These are phyloP conservation scores for Lotus japonicus DNA, from an alignment of 306 rosid genomes.

Conservation along the genomic window DNA sequence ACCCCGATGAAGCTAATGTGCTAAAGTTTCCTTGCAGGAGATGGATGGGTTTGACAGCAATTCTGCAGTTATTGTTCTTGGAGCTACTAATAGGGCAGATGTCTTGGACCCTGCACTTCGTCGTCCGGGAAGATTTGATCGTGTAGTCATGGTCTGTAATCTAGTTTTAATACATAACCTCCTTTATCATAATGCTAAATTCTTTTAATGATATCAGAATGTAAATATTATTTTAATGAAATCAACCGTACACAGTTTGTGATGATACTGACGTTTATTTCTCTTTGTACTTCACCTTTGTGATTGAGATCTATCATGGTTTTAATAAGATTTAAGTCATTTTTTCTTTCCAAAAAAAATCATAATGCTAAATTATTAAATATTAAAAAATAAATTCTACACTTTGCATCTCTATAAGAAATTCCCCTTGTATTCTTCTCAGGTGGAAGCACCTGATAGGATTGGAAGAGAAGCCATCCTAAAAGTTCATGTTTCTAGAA, in stretches of 20 bases:
- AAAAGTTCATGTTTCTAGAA: slow-evolving; percentile 77
- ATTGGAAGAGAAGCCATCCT: slow-evolving; percentile 83
- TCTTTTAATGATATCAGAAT: no score
- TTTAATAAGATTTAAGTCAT: no score
- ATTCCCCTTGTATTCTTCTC: neutral
- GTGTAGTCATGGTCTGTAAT: slow-evolving; percentile 79
- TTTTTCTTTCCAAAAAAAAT: no score
- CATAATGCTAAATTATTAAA: slow-evolving; percentile 10
- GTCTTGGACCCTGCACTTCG: slow-evolving; percentile 97
- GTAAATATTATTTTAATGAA: no score
- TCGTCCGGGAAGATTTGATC: slow-evolving; percentile 98
- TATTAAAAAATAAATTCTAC: neutral
- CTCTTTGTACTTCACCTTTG: no score
- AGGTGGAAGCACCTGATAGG: slow-evolving; percentile 97
- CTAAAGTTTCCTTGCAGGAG: slow-evolving; percentile 54
- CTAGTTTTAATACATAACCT: slow-evolving; percentile 11
- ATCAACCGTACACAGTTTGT: no score
- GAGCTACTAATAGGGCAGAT: slow-evolving; percentile 93
- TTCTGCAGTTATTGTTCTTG: slow-evolving; percentile 92
- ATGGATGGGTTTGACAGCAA: slow-evolving; percentile 99
- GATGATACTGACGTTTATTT: no score
- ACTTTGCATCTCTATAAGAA: neutral
- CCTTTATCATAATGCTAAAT: slow-evolving; percentile 9
- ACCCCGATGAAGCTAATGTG: neutral
- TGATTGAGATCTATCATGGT: no score